Conservation (phyloP, 2,329 filamentous ascomycete genomes). For the Berkeleyomyces basicola region DNA sequence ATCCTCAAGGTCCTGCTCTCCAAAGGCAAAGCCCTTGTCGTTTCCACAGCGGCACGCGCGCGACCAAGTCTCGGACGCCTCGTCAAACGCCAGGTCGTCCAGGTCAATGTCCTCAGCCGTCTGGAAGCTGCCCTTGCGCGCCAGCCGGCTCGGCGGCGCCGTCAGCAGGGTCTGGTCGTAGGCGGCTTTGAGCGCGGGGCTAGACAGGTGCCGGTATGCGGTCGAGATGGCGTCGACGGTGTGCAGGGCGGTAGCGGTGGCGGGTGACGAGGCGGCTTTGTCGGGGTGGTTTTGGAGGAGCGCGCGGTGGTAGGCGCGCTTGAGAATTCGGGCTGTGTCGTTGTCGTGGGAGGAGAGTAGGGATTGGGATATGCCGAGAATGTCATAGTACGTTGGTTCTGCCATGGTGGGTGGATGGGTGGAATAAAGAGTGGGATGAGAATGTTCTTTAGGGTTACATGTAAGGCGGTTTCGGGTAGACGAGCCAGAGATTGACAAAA, state of each 20-base stretch:
- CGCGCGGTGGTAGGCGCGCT: conserved; percentile 46
- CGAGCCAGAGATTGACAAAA: not conserved
- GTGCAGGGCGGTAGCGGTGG: not conserved
- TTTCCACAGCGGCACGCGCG: conserved; percentile 48
- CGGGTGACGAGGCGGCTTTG: conserved; percentile 22
- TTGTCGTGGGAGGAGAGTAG: conserved; percentile 27
- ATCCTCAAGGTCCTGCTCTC: conserved; percentile 42
- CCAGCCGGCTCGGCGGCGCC: conserved; percentile 10
- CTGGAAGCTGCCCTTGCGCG: conserved; percentile 29
- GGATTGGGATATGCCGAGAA: conserved; percentile 37
- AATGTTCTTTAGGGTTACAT: not conserved
- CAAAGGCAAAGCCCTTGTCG: conserved; percentile 39
- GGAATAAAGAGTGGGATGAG: not conserved
- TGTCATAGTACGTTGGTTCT: conserved; percentile 38
- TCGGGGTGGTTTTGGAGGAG: conserved; percentile 51
- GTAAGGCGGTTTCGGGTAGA: no score
- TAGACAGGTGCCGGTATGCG: conserved; percentile 41
- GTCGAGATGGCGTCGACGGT: conserved; percentile 47
- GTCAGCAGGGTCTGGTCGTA: conserved; percentile 37
- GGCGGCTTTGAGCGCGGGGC: conserved; percentile 28
- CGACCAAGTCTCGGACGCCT: conserved; percentile 33
- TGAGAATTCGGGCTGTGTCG: conserved; percentile 33
- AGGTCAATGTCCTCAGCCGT: conserved; percentile 48
- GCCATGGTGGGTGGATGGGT: not conserved
- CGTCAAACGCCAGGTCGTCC: conserved; percentile 43